Base-by-base conservation (phyloP, 768 basidiomycete species). In the Multifurca ochricompacta region DNA sequence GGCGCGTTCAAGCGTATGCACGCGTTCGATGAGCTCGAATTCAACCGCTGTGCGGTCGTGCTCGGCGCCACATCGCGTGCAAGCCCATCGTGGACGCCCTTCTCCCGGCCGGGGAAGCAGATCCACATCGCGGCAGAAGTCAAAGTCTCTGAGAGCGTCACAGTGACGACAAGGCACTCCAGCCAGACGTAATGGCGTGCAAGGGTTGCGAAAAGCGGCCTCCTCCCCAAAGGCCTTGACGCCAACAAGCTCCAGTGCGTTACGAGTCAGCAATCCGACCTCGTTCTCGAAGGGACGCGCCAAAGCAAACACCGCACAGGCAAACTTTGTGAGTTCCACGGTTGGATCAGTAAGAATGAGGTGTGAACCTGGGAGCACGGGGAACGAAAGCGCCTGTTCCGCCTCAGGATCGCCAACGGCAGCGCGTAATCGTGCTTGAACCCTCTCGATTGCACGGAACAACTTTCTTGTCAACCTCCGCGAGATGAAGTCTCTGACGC, bases 51-150 rank as follows among this genome's bases (percentile, higher is more conserved):
- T 70, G n/a, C 86, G 80, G 65, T 99, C 94, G 68, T 92, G 95
- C 67, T 96, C 90, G 30, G 85, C 83, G 18, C 79, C 80, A 61
- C 93, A 96, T 49, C 72, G 72, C 47, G 74, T 70, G 64, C 92
- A 90, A 13, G 71, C 65, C 91, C 88, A 92, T 51, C 77, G 80
- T 18, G 70, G 64, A 6, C 77, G 73, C 16, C 75, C 71, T 6
- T 76, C 70, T 32, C 77, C 69, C 55, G 70, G 59, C 63, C 75
- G 70, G 9, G 89, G 83, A 39, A 91, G 73, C 36, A 96, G 75
- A 54, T 91, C 87, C 10, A 82, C 77, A 69, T 98, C 95, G 14
- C 95, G 81, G 66, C 95, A 97, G 64, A 99, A 88, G 68, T 99
- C 96, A 63, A 99, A 89, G 67, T 95, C 92, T 3, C 87, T 81